Conservation (phyloP, 202 grass and related monocot genomes). For the Hordeum pubiflorum region DNA sequence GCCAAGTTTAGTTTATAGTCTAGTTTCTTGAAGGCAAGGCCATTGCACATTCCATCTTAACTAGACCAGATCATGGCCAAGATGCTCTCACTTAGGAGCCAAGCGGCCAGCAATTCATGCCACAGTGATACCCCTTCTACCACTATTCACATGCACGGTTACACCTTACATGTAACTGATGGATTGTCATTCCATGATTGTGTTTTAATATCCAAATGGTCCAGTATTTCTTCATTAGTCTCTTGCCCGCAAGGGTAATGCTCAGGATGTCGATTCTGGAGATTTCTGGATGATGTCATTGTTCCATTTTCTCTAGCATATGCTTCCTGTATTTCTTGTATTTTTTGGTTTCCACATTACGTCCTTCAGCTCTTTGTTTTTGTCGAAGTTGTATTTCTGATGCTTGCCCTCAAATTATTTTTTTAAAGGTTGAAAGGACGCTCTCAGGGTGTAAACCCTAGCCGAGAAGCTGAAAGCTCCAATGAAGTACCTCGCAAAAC, state of each 20-base stretch:
- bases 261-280: not conserved
- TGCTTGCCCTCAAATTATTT: not conserved
- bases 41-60: not conserved
- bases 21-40: no score
- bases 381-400: slow-evolving; percentile 24
- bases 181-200: not conserved
- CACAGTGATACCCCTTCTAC: not conserved
- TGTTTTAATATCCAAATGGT: not conserved
- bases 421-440: slow-evolving; percentile 45
- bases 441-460: slow-evolving; percentile 29
- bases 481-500: slow-evolving; percentile 41
- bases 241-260: slow-evolving; percentile 12
- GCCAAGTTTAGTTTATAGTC: not conserved
- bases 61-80: not conserved
- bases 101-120: slow-evolving; percentile 2
- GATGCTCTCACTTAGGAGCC: not conserved
- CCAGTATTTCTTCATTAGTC: not conserved
- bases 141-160: not conserved
- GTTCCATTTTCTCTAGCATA: not conserved
- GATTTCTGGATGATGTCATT: not conserved
- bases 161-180: not conserved
- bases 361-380: slow-evolving; percentile 2
- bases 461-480: slow-evolving; percentile 34
- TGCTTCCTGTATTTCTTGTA: not conserved
- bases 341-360: slow-evolving; percentile 1